phyloP scores from a whole-genome alignment of 345 rosid species.

The Arabidopsis arenosa region DNA sequence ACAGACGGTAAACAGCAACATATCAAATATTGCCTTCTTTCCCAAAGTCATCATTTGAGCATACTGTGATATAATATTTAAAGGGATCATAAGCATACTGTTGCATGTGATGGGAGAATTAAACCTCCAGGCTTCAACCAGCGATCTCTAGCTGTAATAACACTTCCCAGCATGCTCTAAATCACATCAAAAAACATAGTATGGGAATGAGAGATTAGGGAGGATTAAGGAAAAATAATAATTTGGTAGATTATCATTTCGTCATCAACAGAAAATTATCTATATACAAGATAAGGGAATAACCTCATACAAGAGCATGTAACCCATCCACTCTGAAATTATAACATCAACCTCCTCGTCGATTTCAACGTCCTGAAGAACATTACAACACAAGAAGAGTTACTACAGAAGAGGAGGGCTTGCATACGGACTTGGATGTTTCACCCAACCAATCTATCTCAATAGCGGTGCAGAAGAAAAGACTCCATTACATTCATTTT shows the following conservation, averaged over 20 bases:
- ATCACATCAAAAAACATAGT: conserved; percentile 22
- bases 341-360: conserved; percentile 95
- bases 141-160: conserved; percentile 93
- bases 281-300: conserved; percentile 35
- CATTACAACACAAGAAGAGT: conserved; percentile 29
- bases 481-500: conserved; percentile 11
- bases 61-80: conserved; percentile 22
- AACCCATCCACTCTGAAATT: conserved; percentile 99
- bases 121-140: conserved; percentile 95
- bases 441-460: conserved; percentile 24
- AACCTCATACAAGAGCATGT: conserved; percentile 98
- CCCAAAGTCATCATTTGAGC: conserved; percentile 12
- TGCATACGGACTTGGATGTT: conserved; percentile 13
- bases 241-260: conserved; percentile 19
- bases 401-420: conserved; percentile 16
- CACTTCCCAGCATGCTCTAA: conserved; percentile 99
- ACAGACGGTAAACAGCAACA: conserved; percentile 37
- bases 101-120: conserved; percentile 92
- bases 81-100: conserved; percentile 51
- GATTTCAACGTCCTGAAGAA: conserved; percentile 88
- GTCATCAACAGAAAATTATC: conserved; percentile 11
- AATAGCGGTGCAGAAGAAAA: conserved; percentile 8
- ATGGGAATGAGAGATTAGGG: conserved; percentile 19
- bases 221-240: neutral
- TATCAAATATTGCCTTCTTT: conserved; percentile 38